phyloP scores from a whole-genome alignment of 257 asterid species.

The Solanum pimpinellifolium region DNA sequence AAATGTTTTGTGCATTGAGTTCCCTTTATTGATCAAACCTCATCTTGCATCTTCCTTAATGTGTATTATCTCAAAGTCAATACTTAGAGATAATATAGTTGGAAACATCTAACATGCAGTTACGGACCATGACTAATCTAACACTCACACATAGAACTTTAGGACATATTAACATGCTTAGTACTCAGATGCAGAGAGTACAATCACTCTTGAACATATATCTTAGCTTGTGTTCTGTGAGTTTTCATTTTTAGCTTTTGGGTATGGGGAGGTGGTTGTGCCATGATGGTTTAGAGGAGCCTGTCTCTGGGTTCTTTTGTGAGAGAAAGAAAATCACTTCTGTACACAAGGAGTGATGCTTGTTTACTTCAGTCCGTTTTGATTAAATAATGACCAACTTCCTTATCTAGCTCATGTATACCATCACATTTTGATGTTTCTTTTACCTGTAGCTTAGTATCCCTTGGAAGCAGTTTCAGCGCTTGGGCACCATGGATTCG shows the following conservation, averaged over 20 bases:
- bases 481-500: slow-evolving; percentile 96
- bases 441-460: slow-evolving; percentile 78
- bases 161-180: neutral
- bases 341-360: neutral
- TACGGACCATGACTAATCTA: neutral
- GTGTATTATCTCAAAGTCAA: neutral
- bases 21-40: neutral
- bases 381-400: neutral
- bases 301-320: neutral
- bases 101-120: neutral
- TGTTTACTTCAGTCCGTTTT: neutral
- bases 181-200: neutral
- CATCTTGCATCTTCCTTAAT: neutral
- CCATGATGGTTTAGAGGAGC: neutral
- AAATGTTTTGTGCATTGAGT: neutral
- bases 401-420: neutral
- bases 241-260: neutral
- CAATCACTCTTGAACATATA: neutral
- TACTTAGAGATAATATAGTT: neutral
- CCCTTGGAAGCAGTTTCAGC: slow-evolving; percentile 73
- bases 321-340: neutral
- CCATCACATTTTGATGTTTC: neutral
- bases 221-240: neutral
- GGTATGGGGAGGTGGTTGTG: neutral
- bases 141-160: neutral